These are phyloP conservation scores for Ammopiptanthus mongolicus DNA, from an alignment of 306 rosid genomes.

Conservation along the genomic window DNA sequence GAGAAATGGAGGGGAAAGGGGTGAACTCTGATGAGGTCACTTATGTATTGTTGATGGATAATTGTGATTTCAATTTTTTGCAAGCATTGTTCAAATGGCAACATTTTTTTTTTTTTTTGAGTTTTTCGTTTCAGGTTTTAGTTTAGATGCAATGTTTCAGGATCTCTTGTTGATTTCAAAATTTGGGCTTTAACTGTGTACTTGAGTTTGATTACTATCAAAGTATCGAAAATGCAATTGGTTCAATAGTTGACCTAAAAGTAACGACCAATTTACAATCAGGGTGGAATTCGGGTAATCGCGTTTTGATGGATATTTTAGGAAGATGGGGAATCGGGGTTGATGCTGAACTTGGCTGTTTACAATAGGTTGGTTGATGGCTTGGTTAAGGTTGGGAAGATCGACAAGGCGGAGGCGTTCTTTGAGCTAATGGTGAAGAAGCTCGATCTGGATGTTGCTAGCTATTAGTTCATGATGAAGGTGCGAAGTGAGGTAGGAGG, in stretches of 20 bases:
- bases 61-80: neutral
- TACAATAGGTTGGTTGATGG: conserved; percentile 79
- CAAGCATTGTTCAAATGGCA: neutral
- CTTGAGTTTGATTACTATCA: neutral
- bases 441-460: conserved; percentile 82
- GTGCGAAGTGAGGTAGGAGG: conserved; percentile 64
- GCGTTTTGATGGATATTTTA: conserved; percentile 69
- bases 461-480: conserved; percentile 86
- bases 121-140: neutral
- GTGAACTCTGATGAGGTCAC: conserved; percentile 91
- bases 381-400: conserved; percentile 69
- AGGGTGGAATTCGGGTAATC: no score
- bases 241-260: conserved; percentile 11
- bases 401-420: conserved; percentile 70
- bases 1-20: conserved; percentile 70
- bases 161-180: neutral
- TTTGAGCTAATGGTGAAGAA: conserved; percentile 88
- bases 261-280: neutral
- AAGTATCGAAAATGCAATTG: neutral
- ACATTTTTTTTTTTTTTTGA: neutral
- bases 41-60: conserved; percentile 75
- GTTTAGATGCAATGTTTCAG: neutral
- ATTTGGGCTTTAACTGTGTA: neutral
- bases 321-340: conserved; percentile 67
- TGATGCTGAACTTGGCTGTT: conserved; percentile 84